phyloP scores from a whole-genome alignment of 192 early-diverging fungal species.

The Irineochytrium annulatum region DNA sequence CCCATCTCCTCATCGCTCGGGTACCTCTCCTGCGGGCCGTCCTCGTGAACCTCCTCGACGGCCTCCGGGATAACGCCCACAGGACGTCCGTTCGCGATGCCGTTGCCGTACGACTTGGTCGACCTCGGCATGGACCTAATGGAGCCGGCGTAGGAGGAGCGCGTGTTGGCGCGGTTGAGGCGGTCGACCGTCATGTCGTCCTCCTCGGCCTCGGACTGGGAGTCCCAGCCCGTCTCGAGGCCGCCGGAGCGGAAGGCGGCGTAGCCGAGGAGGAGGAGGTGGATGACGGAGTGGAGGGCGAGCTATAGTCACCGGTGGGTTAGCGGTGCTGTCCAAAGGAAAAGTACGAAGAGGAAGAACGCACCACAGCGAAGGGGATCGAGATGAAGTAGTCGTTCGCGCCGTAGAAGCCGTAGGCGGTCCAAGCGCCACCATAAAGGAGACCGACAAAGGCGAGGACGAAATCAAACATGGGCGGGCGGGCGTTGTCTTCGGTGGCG shows the following conservation, averaged over 20 bases:
- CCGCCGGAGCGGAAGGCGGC: constrained; percentile 14
- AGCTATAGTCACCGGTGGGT: neutral
- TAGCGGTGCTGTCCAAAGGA: neutral
- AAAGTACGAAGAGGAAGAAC: neutral
- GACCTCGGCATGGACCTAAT: neutral
- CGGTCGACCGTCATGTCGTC: constrained; percentile 14
- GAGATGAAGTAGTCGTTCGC: neutral
- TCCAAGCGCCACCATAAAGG: neutral
- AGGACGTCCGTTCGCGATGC: too few species aligned
- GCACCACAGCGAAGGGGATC: neutral
- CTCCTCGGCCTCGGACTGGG: constrained; percentile 16
- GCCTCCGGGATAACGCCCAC: too few species aligned
- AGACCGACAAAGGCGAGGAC: neutral
- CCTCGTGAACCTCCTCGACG: too few species aligned
- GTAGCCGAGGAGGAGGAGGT: constrained; percentile 8
- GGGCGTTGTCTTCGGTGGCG: neutral
- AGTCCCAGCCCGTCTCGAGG: constrained; percentile 23
- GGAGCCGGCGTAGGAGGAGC: constrained; percentile 2
- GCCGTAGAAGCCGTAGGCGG: constrained; percentile 5
- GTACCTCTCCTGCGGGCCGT: too few species aligned
- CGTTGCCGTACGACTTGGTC: too few species aligned
- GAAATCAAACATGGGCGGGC: neutral
- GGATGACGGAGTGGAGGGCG: neutral
- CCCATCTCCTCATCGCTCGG: constrained; percentile 1
- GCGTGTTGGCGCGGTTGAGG: constrained; percentile 19